Evolutionary conservation across 176 grass and related monocot genomes (phyloP), one percentile per base, ranked within the genome.

Genomic region (Calamus simplicifolius): DNA sequence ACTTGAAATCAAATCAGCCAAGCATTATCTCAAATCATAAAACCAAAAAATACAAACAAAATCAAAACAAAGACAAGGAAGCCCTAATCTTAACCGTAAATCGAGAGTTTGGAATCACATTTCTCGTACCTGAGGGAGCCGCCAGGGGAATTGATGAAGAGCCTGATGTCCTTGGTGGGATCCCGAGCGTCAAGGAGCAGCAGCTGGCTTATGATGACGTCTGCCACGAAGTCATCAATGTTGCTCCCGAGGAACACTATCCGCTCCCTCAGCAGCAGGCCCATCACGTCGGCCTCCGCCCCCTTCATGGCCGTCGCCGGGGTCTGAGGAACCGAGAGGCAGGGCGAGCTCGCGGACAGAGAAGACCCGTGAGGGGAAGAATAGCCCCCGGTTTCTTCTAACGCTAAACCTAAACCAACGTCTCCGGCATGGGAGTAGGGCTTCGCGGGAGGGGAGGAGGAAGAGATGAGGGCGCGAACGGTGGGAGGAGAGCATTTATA

Each of bases 151-250:
- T 97, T 91, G 74, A 91, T 63, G 67, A 87, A 97, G 31, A 97
- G 71, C 18, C 83, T 80, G 74, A 97, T 88, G 67, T 91, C 92
- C 59, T 82, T 82, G 48, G 72, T 59, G 23, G 75, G 65, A 55
- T 96, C 91, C 56, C 79, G 56, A 12, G 91, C 83, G 56, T 96
- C 86, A n/a, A 96, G 91, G 29, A 96, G 81, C 25, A 96, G 77
- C 16, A 96, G 80, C 75, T 96, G 92, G 68, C 77, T 96, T 27
- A 88, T 81, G 64, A 96, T 64, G 28, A 74, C 82, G 64, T 96
- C 86, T 19, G 92, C 92, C 23, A 85, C 78, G 54, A 96, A 87
- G 28, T 96, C 92, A 65, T 86, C 87, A 72, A 96, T 90, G 81
- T 77, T 81, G 67, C 79, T 86, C 61, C 91, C 92, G 49, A 96